Conservation (phyloP, 345 rosid species). For the Melaleuca alternifolia region DNA sequence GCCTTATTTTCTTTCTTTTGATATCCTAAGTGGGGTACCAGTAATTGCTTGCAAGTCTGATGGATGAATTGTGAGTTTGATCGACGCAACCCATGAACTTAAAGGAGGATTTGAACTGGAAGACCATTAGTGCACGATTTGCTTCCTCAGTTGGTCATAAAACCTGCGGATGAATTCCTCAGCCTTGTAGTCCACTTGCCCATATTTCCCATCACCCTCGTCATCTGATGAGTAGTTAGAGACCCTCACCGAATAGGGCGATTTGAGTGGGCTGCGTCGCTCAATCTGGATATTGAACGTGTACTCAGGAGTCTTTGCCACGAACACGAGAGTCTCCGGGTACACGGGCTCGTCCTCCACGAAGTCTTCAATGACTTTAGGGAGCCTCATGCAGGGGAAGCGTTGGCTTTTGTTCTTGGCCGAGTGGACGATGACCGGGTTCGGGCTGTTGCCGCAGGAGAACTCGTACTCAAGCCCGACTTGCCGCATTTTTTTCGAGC, state of each 20-base stretch:
- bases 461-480: neutral
- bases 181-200: neutral
- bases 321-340: neutral
- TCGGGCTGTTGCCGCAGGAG: constrained; percentile 7
- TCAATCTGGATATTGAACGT: neutral
- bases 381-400: neutral
- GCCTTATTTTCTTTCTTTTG: neutral
- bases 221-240: neutral
- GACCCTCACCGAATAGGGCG: neutral
- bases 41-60: neutral
- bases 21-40: neutral
- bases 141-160: neutral
- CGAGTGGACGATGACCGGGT: neutral
- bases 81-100: neutral
- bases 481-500: neutral
- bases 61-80: neutral
- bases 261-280: neutral
- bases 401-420: neutral
- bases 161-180: constrained; percentile 7
- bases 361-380: neutral
- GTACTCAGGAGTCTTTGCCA: neutral
- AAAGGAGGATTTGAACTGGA: neutral
- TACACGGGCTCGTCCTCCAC: neutral
- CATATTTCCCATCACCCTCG: neutral
- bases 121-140: neutral